These are phyloP conservation scores for Arachis monticola DNA, from an alignment of 331 rosid genomes.

Conservation along the genomic window DNA sequence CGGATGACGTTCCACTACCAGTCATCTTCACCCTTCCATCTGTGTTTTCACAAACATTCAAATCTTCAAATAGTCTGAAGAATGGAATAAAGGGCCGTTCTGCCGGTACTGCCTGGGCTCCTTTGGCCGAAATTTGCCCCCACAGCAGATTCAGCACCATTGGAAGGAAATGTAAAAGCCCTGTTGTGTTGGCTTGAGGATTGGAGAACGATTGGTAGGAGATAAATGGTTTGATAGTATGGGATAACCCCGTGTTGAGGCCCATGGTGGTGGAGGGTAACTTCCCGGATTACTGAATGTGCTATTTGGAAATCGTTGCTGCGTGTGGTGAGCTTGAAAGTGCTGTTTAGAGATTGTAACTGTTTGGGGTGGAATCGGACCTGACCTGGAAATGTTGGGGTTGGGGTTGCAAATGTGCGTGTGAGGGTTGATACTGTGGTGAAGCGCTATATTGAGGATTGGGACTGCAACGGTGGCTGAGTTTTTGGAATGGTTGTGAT, in stretches of 20 bases:
- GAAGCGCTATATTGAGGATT: conserved; percentile 40
- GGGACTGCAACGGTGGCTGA: conserved; percentile 38
- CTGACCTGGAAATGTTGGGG: conserved; percentile 9
- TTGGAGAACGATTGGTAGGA: conserved; percentile 37
- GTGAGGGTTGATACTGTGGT: conserved; percentile 31
- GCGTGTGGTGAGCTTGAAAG: conserved; percentile 36
- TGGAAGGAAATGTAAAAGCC: conserved; percentile 43
- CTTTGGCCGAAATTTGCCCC: conserved; percentile 35
- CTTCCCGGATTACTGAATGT: conserved; percentile 51
- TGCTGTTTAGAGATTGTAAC: not conserved
- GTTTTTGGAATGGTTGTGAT: conserved; percentile 10
- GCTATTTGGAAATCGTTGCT: conserved; percentile 47
- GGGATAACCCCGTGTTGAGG: conserved; percentile 68
- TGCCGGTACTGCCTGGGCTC: conserved; percentile 47
- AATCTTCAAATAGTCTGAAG: conserved; percentile 89
- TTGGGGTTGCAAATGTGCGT: conserved; percentile 16
- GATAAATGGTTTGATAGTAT: conserved; percentile 53
- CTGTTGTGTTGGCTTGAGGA: conserved; percentile 45
- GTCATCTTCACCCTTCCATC: conserved; percentile 77
- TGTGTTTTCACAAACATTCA: conserved; percentile 82
- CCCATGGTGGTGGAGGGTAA: conserved; percentile 92
- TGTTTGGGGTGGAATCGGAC: conserved; percentile 9
- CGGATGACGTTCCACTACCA: conserved; percentile 61
- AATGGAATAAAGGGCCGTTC: conserved; percentile 82
- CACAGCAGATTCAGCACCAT: conserved; percentile 39